Percentiles rank a stretch among this genome's conserved stretches.
Evolutionary conservation across 176 grass and related monocot species (phyloP).

Genomic region (Cenchrus purpureus): DNA sequence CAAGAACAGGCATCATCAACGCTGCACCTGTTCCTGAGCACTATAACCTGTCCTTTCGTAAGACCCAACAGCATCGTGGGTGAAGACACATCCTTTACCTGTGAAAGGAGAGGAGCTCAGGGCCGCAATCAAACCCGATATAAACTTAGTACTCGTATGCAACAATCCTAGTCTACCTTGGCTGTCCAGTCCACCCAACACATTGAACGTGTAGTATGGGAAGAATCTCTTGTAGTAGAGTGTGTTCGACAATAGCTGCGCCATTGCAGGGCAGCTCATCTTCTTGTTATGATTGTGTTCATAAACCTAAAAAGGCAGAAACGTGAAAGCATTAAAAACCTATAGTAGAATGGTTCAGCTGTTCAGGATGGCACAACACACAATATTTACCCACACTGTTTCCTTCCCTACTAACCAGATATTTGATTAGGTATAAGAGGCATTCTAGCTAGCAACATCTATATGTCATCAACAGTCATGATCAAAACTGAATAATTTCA

Average conservation of each 20-base stretch:
- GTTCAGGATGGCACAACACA: background rate
- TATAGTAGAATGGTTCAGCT: background rate
- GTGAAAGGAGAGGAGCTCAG: slow-evolving; percentile 1
- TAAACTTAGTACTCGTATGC: background rate
- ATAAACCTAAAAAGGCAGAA: slow-evolving; percentile 47
- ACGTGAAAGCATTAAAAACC: background rate
- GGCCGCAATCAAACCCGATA: background rate
- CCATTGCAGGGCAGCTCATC: slow-evolving; percentile 78
- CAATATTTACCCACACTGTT: too few relatives aligned
- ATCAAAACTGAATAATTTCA: background rate
- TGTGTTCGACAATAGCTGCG: slow-evolving; percentile 64
- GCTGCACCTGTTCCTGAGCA: slow-evolving; percentile 63
- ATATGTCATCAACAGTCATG: background rate
- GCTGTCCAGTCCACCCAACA: slow-evolving; percentile 67
- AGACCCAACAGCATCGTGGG: slow-evolving; percentile 76
- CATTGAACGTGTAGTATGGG: slow-evolving; percentile 68
- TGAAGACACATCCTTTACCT: slow-evolving; percentile 81
- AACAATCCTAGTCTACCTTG: slow-evolving; percentile 43
- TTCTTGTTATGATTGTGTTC: slow-evolving; percentile 76
- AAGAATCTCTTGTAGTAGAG: slow-evolving; percentile 79
- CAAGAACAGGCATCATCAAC: slow-evolving; percentile 68
- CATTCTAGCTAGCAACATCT: background rate
- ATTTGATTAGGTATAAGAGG: background rate
- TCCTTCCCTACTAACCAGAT: background rate
- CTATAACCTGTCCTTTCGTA: slow-evolving; percentile 73